phyloP scores from a whole-genome alignment of 257 asterid genomes.

The Penstemon newberryi region DNA sequence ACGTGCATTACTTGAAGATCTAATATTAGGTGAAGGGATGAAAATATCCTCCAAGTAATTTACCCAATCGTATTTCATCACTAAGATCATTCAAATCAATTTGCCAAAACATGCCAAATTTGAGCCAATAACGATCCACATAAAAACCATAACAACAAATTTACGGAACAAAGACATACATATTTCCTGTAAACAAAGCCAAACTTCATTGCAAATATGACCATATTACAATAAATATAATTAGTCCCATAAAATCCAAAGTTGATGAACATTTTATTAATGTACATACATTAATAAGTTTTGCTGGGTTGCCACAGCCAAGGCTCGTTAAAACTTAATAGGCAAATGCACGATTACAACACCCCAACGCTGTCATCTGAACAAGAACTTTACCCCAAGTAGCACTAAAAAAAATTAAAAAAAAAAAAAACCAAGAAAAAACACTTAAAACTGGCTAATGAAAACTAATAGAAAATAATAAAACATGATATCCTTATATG shows the following conservation, averaged over 20 bases:
- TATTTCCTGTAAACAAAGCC: too few relatives aligned
- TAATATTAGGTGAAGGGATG: too few relatives aligned
- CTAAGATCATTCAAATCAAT: too few relatives aligned
- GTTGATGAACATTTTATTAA: slow-evolving; percentile 29
- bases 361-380: slow-evolving; percentile 23
- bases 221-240: background rate
- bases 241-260: slow-evolving; percentile 25
- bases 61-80: too few relatives aligned
- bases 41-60: too few relatives aligned
- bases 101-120: too few relatives aligned
- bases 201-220: too few relatives aligned
- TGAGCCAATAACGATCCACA: too few relatives aligned
- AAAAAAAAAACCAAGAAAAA: background rate
- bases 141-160: too few relatives aligned
- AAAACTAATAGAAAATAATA: background rate
- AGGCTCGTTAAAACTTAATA: slow-evolving; percentile 21
- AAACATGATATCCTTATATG: slow-evolving; percentile 28
- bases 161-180: too few relatives aligned
- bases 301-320: slow-evolving; percentile 17
- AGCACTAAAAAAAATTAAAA: background rate
- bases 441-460: slow-evolving; percentile 17
- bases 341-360: slow-evolving; percentile 1
- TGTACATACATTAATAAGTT: slow-evolving; percentile 36
- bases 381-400: slow-evolving; percentile 8
- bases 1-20: too few relatives aligned